Percentiles rank a stretch among this genome's conserved stretches.
Conservation (phyloP, 257 asterid species). For the Plectranthus barbatus region DNA sequence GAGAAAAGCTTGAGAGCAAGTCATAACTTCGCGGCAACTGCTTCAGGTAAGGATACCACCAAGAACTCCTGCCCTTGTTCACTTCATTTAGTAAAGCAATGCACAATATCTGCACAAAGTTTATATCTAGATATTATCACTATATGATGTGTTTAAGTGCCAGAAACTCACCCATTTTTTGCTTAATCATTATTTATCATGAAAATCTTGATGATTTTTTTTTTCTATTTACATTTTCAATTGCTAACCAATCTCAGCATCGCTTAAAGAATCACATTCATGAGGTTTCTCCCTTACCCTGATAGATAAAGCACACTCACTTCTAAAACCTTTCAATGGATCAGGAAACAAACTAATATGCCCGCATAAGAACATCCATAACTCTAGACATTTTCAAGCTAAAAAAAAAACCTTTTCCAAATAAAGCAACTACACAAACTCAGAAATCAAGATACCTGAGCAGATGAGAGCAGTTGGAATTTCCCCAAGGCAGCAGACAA, state of each 20-base stretch:
- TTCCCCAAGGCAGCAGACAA: conserved; percentile 35
- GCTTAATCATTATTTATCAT: neutral
- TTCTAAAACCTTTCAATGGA: neutral
- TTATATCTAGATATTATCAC: conserved; percentile 2
- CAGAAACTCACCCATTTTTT: neutral
- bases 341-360: neutral
- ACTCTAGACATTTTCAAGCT: neutral
- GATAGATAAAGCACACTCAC: neutral
- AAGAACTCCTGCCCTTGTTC: conserved; percentile 60
- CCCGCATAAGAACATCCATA: no score
- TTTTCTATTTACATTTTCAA: neutral
- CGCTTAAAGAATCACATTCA: neutral
- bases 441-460: conserved; percentile 41
- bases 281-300: neutral
- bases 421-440: neutral
- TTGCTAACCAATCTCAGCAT: neutral
- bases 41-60: conserved; percentile 77
- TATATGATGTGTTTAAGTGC: neutral
- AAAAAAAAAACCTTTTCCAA: neutral
- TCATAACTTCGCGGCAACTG: conserved; percentile 77
- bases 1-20: conserved; percentile 51
- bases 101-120: conserved; percentile 49
- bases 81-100: conserved; percentile 71
- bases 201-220: neutral
- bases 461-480: conserved; percentile 43